phyloP scores from a whole-genome alignment of 176 grass and related monocot genomes.

The Bolboschoenus planiculmis region DNA sequence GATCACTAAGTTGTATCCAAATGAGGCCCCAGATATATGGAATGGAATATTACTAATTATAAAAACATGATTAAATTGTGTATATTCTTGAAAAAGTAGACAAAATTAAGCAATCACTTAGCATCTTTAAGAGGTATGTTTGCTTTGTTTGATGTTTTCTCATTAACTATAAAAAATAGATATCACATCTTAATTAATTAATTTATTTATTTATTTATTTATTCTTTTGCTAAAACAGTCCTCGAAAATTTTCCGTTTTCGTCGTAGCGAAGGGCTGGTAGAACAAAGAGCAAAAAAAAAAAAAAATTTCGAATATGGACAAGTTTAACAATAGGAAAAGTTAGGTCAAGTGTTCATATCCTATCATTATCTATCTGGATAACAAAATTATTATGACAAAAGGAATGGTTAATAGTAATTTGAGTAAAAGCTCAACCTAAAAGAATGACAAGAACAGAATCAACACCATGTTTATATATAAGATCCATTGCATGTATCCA shows the following conservation, averaged over 20 bases:
- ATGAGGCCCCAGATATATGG: background rate
- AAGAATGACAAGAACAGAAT: background rate
- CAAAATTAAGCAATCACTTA: background rate
- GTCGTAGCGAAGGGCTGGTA: background rate
- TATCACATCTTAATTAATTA: background rate
- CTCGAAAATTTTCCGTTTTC: background rate
- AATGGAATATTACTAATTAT: background rate
- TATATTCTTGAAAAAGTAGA: background rate
- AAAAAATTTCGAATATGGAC: background rate
- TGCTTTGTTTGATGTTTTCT: background rate
- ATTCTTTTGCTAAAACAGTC: background rate
- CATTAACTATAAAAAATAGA: background rate
- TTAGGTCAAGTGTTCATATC: slow-evolving; percentile 4
- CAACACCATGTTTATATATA: background rate
- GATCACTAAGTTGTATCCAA: background rate
- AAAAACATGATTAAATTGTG: slow-evolving; percentile 3
- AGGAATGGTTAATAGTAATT: background rate
- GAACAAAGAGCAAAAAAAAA: background rate
- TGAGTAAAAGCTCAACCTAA: too few relatives aligned
- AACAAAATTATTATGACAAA: background rate
- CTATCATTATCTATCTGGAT: background rate
- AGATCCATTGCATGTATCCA: background rate
- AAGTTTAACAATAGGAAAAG: background rate
- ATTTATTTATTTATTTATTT: too few relatives aligned
- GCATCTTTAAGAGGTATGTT: background rate